These are phyloP conservation scores for Kentomonas sorsogonicus DNA, from an alignment of 208 protist species.

Conservation along the genomic window DNA sequence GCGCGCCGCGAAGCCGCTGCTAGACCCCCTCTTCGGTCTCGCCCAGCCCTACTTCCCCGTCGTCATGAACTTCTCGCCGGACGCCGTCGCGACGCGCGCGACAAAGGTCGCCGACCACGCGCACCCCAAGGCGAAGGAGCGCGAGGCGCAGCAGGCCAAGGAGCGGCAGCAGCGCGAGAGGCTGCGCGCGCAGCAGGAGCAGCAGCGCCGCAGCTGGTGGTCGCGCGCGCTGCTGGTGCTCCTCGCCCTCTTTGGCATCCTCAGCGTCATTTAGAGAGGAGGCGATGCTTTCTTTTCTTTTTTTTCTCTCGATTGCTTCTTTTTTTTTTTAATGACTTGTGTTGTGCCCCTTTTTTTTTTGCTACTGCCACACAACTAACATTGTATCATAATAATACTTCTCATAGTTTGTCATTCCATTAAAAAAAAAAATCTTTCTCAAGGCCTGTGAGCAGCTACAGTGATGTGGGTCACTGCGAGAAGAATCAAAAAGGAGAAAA, in stretches of 20 bases:
- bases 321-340: neutral
- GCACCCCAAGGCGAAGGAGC: constrained; percentile 34
- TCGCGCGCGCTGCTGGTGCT: constrained; percentile 50
- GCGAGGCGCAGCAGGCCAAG: constrained; percentile 21
- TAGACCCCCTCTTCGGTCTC: constrained; percentile 49
- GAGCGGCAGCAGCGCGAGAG: constrained; percentile 24
- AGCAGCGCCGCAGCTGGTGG: constrained; percentile 58
- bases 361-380: neutral
- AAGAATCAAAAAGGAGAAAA: constrained; percentile 10
- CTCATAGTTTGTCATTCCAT: neutral
- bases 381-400: neutral
- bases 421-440: neutral
- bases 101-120: constrained; percentile 55
- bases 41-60: constrained; percentile 53
- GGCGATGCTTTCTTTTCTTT: constrained; percentile 2
- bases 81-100: constrained; percentile 46
- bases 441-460: neutral
- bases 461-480: neutral
- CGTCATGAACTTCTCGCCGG: constrained; percentile 59
- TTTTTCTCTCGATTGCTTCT: neutral
- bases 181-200: no score
- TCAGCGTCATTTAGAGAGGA: constrained; percentile 49
- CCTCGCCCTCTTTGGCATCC: constrained; percentile 55
- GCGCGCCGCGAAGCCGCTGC: constrained; percentile 48
- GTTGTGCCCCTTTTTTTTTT: neutral